Base-by-base conservation (phyloP, 2,329 filamentous ascomycete species). In the Cladophialophora carrionii region DNA sequence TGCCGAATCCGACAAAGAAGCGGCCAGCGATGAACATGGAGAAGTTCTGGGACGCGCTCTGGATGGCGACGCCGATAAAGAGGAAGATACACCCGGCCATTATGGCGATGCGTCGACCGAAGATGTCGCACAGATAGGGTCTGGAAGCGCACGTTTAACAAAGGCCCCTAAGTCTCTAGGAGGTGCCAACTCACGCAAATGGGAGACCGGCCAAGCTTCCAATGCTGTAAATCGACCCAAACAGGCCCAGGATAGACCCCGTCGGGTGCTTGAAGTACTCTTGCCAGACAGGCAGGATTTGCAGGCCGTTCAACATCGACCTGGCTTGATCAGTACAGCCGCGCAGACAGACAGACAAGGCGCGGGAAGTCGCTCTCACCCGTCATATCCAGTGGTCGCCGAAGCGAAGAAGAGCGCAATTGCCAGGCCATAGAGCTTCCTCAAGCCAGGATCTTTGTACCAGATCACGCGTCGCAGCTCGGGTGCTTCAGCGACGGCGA, bases 1-100 rank as follows among this genome's bases (percentile, higher is more conserved):
- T 60, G n/a, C 88, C 88, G 71, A 90, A 90, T 65, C 88, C 88
- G 29, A 88, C 82, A 53, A 88, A 76, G 70, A 88, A 86, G 51
- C 87, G 82, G 49, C 85, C 86, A 14, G 79, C 84, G 71, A 86
- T 81, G 70, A 85, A 87, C 80, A 86, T 74, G 17, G 69, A 68
- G 56, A 73, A 68, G 59, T 73, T 73, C 57, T 68, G 64, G 6
- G 55, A 64, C 9, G 55, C 55, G 17, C 67, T 70, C 56, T 74
- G 57, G 70, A 60, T 64, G 7, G 69, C 70, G n/a, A 75, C 73
- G 0, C 74, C 70, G 65, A 63, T 62, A 65, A 41, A 71, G 55
- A 32, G 71, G 65, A 68, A 62, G 34, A 65, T 12, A 22, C 63
- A 65, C 5, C 65, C 65, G 29, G 56, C 32, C 59, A 68, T 65